phyloP scores from a whole-genome alignment of 371 early-diverging fungal species.

The Batrachochytrium dendrobatidis region DNA sequence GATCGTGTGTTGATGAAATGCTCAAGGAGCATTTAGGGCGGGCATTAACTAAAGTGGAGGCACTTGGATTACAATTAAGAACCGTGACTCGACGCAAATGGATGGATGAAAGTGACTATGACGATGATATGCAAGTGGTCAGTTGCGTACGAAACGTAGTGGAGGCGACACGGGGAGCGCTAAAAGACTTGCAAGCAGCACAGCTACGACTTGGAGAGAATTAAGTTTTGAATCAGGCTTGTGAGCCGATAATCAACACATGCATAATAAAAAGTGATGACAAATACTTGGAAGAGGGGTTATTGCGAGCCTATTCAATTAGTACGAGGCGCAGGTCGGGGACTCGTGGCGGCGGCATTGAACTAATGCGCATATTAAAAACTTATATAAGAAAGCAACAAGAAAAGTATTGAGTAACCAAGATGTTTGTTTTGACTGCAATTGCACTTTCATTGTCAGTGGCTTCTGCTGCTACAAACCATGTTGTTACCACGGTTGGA shows the following conservation, averaged over 20 bases:
- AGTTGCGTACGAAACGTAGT: conserved; percentile 3
- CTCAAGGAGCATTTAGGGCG: neutral
- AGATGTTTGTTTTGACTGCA: neutral
- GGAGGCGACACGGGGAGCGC: conserved; percentile 1
- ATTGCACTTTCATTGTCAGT: neutral
- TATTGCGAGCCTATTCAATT: neutral
- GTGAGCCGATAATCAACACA: no score
- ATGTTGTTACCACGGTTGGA: neutral
- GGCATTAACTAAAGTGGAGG: conserved; percentile 2
- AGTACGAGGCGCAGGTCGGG: neutral
- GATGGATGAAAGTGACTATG: neutral
- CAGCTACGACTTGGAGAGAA: neutral
- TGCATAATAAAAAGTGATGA: no score
- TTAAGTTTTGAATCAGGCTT: no score
- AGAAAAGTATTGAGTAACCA: neutral
- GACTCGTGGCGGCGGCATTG: neutral
- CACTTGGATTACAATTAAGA: conserved; percentile 3
- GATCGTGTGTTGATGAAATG: conserved; percentile 1
- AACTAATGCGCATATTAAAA: no score
- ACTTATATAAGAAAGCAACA: no score
- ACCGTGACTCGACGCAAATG: conserved; percentile 5
- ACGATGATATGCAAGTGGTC: conserved; percentile 1
- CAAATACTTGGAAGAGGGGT: neutral
- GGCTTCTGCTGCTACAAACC: neutral
- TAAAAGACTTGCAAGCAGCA: conserved; percentile 7